A percentile compares a stretch with the other conserved stretches of the same genome.
Evolutionary conservation across 192 early-diverging fungal genomes (phyloP).

Genomic region (Mortierella claussenii): DNA sequence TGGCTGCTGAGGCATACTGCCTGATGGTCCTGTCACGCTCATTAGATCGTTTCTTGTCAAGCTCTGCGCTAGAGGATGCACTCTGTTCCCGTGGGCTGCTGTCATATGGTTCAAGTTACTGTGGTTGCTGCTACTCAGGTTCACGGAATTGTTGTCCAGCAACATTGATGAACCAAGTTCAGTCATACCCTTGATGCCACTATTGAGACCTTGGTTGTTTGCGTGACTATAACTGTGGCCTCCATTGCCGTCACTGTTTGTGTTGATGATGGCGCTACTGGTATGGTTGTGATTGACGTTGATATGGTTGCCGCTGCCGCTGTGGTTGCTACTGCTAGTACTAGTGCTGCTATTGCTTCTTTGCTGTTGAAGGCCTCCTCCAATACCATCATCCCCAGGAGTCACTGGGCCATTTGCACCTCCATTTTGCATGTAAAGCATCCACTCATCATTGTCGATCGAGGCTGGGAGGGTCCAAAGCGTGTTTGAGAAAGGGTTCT

Average conservation of each 20-base stretch:
- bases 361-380: neutral
- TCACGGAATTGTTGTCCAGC: slow-evolving; percentile 24
- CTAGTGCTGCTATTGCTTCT: neutral
- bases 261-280: slow-evolving; percentile 1
- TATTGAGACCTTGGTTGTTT: neutral
- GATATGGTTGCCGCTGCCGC: neutral
- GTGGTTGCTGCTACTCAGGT: neutral
- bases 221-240: neutral
- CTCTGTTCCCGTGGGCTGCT: neutral
- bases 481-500: slow-evolving; percentile 38
- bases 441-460: slow-evolving; percentile 47
- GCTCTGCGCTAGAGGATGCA: slow-evolving; percentile 39
- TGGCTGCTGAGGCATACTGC: neutral
- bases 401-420: neutral
- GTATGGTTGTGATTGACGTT: too few species aligned
- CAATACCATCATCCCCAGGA: neutral
- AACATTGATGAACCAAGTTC: slow-evolving; percentile 13
- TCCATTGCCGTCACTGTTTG: slow-evolving; percentile 1
- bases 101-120: neutral
- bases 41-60: slow-evolving; percentile 27
- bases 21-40: neutral
- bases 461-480: slow-evolving; percentile 41
- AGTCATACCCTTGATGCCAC: neutral
- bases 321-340: too few species aligned
- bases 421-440: slow-evolving; percentile 43